Base-by-base conservation (phyloP, 768 basidiomycete genomes). In the Crassisporium funariophilum region DNA sequence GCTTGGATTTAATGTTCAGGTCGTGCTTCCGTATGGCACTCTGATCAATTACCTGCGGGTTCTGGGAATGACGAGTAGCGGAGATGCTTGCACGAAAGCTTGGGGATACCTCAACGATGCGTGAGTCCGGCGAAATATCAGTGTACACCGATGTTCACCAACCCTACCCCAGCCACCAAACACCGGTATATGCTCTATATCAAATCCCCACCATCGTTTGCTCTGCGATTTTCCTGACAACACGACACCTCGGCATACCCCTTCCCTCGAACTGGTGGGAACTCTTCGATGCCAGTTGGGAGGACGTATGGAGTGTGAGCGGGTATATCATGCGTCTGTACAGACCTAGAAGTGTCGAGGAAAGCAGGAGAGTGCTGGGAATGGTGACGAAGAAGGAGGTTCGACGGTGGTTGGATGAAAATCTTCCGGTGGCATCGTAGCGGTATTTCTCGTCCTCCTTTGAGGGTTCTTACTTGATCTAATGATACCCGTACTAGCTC, bases 41-140 rank as follows among this genome's bases (percentile, higher is more conserved):
- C 78, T 98, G 46, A 86, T 98, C 56, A 98, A 97, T 69, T 98
- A 99, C 66, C 73, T 97, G 62, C 78, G 90, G 49, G 80, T 98
- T 16, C 78, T 99, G 15, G 92, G 91, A n/a, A 72, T 99, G 50
- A 86, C 86, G 11, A 77, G 74, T 38, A 76, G 82, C 48, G 81
- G 83, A 47, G 77, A 76, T 43, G 88, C 83, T 8, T 88, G 90
- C 49, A 78, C 82, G 19, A 75, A 71, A 47, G 91, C 93, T 16
- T 99, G 97, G 97, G 91, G 91, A 0, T 97, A 91, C 58, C 74
- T 98, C 16, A 99, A 98, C 57, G 97, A 98, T 64, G 88, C 90
- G 95, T 95, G 61, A 63, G 91, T 81, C 23, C 37, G n/a, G n/a
- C n/a, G n/a, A n/a, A n/a, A n/a, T n/a, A n/a, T n/a, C n/a, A n/a